A percentile compares a stretch with the other conserved stretches of the same genome.
These are phyloP conservation scores for Claviceps maximensis DNA, from an alignment of 2,329 filamentous ascomycete species.

Conservation along the genomic window DNA sequence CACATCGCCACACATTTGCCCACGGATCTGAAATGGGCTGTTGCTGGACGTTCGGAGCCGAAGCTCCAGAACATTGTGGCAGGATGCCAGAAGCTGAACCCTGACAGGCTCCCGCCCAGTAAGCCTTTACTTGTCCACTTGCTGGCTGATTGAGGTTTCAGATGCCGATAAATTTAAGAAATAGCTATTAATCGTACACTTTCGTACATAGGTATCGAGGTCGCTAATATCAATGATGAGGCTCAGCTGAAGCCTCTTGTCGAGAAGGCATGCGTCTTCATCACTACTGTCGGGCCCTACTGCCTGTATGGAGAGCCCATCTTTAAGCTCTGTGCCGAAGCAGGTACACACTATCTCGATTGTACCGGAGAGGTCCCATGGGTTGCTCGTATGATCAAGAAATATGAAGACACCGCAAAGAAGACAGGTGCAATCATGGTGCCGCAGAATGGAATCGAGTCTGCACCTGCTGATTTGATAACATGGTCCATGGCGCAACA, in stretches of 20 bases:
- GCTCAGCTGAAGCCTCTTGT: conserved; percentile 33
- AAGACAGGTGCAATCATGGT: conserved; percentile 44
- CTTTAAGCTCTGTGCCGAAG: conserved; percentile 48
- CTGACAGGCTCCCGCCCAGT: conserved; percentile 60
- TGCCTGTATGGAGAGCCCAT: conserved; percentile 41
- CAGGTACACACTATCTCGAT: conserved; percentile 52
- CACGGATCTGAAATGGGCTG: conserved; percentile 72
- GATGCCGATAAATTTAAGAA: background rate
- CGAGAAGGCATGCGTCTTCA: conserved; percentile 41
- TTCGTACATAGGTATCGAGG: conserved; percentile 36
- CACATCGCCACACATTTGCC: conserved; percentile 59
- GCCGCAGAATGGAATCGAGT: conserved; percentile 50
- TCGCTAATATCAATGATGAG: conserved; percentile 33
- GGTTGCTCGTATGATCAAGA: conserved; percentile 45
- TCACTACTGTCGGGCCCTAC: conserved; percentile 49
- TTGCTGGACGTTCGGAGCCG: conserved; percentile 66
- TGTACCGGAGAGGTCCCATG: conserved; percentile 48
- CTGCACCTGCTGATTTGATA: conserved; percentile 45
- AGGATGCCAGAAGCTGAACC: conserved; percentile 52
- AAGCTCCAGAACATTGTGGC: conserved; percentile 60
- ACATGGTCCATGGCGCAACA: conserved; percentile 39
- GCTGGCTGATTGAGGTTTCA: background rate
- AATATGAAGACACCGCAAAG: conserved; percentile 41
- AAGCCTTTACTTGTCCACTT: conserved; percentile 14
- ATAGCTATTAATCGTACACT: background rate